phyloP scores from a whole-genome alignment of 2,329 filamentous ascomycete genomes.

The Sporothrix inflata region DNA sequence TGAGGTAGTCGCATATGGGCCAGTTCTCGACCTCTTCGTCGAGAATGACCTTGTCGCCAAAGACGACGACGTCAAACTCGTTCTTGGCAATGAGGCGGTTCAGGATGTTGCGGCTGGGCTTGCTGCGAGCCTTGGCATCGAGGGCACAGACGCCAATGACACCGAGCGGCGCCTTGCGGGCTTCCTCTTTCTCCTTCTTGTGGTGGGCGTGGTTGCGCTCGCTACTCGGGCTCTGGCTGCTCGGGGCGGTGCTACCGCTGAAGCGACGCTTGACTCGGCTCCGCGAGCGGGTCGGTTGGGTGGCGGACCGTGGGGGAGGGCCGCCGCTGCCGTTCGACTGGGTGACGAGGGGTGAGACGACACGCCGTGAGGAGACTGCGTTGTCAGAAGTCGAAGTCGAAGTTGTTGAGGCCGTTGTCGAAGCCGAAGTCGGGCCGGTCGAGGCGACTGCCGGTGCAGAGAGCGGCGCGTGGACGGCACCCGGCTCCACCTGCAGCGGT shows the following conservation, averaged over 20 bases:
- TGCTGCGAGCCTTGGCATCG: conserved; percentile 94
- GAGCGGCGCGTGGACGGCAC: not conserved
- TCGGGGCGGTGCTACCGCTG: conserved; percentile 79
- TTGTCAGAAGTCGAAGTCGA: not conserved
- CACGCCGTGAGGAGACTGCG: conserved; percentile 15
- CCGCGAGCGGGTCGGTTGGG: conserved; percentile 48
- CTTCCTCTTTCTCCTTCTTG: conserved; percentile 63
- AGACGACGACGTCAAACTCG: conserved; percentile 96
- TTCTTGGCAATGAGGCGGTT: conserved; percentile 87
- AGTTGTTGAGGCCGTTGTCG: not conserved
- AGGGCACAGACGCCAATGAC: conserved; percentile 92
- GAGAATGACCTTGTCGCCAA: conserved; percentile 97
- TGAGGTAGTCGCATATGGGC: conserved; percentile 94
- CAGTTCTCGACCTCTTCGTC: conserved; percentile 97
- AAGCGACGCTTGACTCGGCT: conserved; percentile 74
- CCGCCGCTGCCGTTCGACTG: conserved; percentile 33
- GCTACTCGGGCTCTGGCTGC: conserved; percentile 77
- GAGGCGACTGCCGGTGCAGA: conserved; percentile 14
- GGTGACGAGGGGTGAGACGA: conserved; percentile 29
- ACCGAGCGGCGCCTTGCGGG: conserved; percentile 65
- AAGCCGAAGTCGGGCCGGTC: not conserved
- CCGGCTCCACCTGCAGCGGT: conserved; percentile 9
- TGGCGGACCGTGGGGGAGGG: conserved; percentile 36
- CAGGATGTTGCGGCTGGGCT: conserved; percentile 93
- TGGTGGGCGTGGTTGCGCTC: conserved; percentile 55